Evolutionary conservation across 331 rosid genomes (phyloP).

Genomic region (Prunus yedoensis): DNA sequence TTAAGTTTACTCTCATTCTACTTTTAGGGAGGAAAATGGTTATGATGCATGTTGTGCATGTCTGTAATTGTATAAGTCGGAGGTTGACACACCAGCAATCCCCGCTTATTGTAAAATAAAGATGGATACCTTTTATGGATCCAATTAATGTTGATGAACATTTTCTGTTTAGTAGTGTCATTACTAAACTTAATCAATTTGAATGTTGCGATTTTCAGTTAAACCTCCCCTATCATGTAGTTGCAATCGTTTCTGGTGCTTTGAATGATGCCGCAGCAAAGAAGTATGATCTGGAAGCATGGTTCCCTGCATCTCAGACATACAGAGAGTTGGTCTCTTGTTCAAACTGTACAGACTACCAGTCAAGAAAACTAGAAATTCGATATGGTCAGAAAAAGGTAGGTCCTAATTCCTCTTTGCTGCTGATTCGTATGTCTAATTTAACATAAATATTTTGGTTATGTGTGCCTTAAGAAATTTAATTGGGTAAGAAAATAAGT

Average conservation of each 20-base stretch:
- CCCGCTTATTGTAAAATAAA: background rate
- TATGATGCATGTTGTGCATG: background rate
- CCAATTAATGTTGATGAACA: background rate
- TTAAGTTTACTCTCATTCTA: background rate
- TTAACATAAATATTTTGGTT: background rate
- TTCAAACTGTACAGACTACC: constrained; percentile 97
- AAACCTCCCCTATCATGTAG: constrained; percentile 82
- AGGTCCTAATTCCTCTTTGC: background rate
- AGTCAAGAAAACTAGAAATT: constrained; percentile 76
- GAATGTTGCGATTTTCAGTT: constrained; percentile 46
- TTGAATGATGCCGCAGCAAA: constrained; percentile 97
- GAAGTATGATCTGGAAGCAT: constrained; percentile 92
- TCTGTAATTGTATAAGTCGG: background rate
- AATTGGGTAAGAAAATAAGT: background rate
- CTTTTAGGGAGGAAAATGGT: background rate
- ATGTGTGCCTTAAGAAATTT: background rate
- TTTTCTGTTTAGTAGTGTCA: background rate
- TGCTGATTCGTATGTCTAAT: background rate
- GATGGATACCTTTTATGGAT: background rate
- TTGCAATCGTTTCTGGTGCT: constrained; percentile 93
- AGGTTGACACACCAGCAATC: background rate
- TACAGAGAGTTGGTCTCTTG: constrained; percentile 92
- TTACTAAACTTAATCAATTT: background rate
- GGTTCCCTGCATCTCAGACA: constrained; percentile 93
- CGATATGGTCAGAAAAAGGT: constrained; percentile 98